Percentiles rank a stretch among this genome's conserved stretches.
Conservation (phyloP, 2,329 filamentous ascomycete species). For the Fusarium caatingaense region DNA sequence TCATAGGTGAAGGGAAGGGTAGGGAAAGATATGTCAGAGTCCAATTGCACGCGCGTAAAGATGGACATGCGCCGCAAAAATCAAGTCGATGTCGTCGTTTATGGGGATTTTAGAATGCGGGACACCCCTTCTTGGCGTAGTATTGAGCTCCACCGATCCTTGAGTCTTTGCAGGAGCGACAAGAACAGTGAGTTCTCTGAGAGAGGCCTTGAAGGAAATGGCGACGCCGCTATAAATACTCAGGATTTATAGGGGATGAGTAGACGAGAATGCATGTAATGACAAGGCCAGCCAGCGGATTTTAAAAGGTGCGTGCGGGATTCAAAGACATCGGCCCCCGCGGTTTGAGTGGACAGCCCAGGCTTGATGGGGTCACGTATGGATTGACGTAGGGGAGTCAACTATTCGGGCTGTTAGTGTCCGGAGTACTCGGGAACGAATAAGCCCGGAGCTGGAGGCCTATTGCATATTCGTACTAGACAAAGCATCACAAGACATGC, state of each 20-base stretch:
- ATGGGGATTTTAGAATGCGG: constrained; percentile 40
- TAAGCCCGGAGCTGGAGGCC: constrained; percentile 4
- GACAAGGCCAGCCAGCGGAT: constrained; percentile 12
- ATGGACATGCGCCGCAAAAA: constrained; percentile 28
- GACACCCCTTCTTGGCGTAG: constrained; percentile 34
- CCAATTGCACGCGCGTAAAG: constrained; percentile 30
- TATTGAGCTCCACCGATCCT: constrained; percentile 35
- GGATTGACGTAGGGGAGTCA: constrained; percentile 18
- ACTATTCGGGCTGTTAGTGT: constrained; percentile 30
- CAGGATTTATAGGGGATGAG: constrained; percentile 10
- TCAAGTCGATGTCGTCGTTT: constrained; percentile 39
- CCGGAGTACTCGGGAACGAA: constrained; percentile 33
- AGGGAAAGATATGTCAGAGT: constrained; percentile 17
- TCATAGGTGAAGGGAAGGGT: constrained; percentile 38
- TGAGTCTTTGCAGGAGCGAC: constrained; percentile 7
- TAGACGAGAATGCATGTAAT: constrained; percentile 25
- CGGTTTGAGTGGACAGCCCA: constrained; percentile 27
- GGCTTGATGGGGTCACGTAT: constrained; percentile 11
- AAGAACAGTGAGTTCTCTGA: constrained; percentile 3
- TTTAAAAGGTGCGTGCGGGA: constrained; percentile 37
- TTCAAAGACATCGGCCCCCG: constrained; percentile 33
- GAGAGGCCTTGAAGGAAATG: constrained; percentile 2
- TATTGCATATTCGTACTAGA: not conserved
- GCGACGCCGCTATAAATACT: constrained; percentile 3
- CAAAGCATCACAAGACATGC: not conserved